Percentiles rank a stretch among this genome's conserved stretches.
These are phyloP conservation scores for Dimargaris xerosporica DNA, from an alignment of 192 early-diverging fungal species.

Conservation along the genomic window DNA sequence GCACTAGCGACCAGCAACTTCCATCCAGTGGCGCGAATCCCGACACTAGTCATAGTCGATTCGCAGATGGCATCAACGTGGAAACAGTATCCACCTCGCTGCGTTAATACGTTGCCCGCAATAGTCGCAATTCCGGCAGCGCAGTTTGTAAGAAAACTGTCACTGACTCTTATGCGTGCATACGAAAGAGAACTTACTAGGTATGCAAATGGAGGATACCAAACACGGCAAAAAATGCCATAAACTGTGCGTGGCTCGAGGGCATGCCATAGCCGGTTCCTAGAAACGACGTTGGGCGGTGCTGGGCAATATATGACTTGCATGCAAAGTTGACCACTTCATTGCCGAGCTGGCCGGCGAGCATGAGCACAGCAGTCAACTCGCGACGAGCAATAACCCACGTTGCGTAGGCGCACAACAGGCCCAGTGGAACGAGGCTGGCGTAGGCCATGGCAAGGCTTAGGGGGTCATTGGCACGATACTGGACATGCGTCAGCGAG, in stretches of 20 bases:
- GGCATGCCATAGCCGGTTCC: constrained; percentile 76
- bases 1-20: constrained; percentile 22
- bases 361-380: constrained; percentile 35
- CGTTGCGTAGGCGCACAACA: constrained; percentile 52
- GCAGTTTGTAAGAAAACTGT: not conserved
- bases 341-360: constrained; percentile 53
- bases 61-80: not conserved
- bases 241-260: constrained; percentile 65
- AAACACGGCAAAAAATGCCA: constrained; percentile 55
- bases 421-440: constrained; percentile 42
- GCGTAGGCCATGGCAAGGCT: constrained; percentile 44
- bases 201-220: constrained; percentile 31
- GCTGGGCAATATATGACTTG: constrained; percentile 42
- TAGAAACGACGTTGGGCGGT: constrained; percentile 46
- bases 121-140: constrained; percentile 4
- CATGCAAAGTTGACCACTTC: constrained; percentile 44
- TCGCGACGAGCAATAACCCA: constrained; percentile 44
- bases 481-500: constrained; percentile 52
- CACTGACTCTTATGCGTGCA: not conserved
- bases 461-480: constrained; percentile 34
- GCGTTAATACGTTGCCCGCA: not conserved
- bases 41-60: constrained; percentile 5
- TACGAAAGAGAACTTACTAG: constrained; percentile 18
- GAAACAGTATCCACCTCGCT: not conserved
- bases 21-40: constrained; percentile 16